Base-by-base conservation (phyloP, 225 moss, liverwort and hornwort species). In the Sphagnum tenellum region DNA sequence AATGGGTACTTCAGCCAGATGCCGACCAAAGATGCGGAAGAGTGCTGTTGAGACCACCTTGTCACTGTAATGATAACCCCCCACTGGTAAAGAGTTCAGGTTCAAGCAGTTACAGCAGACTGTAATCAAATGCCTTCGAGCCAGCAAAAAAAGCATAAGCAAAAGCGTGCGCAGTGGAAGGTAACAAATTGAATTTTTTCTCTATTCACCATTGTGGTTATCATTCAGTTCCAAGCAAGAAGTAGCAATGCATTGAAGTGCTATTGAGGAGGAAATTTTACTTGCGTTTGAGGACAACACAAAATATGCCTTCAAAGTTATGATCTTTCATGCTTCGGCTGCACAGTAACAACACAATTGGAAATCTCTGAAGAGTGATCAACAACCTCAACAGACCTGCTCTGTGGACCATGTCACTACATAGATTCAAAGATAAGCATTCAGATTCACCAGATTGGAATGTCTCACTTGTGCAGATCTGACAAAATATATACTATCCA, bases 21-120 rank as follows among this genome's bases (percentile, higher is more conserved):
- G 84, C 69, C 82, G 77, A 47, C 93, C 93, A 75, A 94, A 94
- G 70, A 94, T 84, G 67, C 90, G 83, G 62, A 94, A 63, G 12
- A 94, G 70, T 53, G 93, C 93, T 70, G 93, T 88, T 46, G 93
- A 88, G 44, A 94, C 93, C 58, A 94, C 93, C 76, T 86, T 88
- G 60, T 82, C 89, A 81, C 93, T 94, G 81, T n/a, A 61, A 45
- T 65, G 7, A 76, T 52, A 50, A 7, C 50, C 6, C 47, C 44
- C 7, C 66, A 52, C 12, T 13, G 8, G 4, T 12, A 60, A 47
- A 62, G 2, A n/a, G 2, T 11, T 49, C 47, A 8, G n/a, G 46
- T n/a, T 9, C 45, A 60, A 54, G 47, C 14, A 9, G 63, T 47
- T 63, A 45, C 2, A 47, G 3, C 8, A 63, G 47, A 47, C 45